Evolutionary conservation across 2,329 filamentous ascomycete species (phyloP).

Genomic region (Colletotrichum paranaense): DNA sequence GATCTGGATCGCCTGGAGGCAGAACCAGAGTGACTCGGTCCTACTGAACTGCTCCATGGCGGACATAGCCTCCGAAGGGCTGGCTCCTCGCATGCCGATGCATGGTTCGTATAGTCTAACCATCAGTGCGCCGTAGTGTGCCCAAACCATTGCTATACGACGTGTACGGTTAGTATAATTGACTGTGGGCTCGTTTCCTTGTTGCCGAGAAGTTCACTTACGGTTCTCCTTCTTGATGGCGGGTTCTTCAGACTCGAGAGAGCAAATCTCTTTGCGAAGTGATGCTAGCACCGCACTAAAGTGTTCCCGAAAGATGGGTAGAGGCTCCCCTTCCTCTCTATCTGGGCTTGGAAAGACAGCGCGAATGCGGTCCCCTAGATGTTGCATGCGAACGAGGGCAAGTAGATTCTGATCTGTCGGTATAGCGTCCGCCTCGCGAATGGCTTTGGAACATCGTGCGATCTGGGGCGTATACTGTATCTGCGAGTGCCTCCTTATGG

Average conservation of each 20-base stretch:
- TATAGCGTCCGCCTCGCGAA: conserved; percentile 38
- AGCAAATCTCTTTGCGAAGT: conserved; percentile 47
- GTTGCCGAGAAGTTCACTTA: background rate
- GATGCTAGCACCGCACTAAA: conserved; percentile 48
- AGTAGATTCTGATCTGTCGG: conserved; percentile 40
- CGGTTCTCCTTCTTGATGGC: conserved; percentile 8
- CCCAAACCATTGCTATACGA: conserved; percentile 45
- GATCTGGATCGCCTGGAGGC: conserved; percentile 43
- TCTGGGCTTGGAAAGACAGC: conserved; percentile 41
- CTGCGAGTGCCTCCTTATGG: conserved; percentile 47
- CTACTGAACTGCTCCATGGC: conserved; percentile 40
- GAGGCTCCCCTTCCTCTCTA: conserved; percentile 3
- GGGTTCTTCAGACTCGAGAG: conserved; percentile 27
- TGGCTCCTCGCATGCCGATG: conserved; percentile 42
- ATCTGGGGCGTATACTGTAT: conserved; percentile 48
- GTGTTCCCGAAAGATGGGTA: conserved; percentile 39
- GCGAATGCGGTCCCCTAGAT: conserved; percentile 44
- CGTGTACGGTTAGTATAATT: background rate
- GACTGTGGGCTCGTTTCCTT: rapidly evolving
- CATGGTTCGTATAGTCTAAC: conserved; percentile 52
- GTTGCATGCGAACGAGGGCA: conserved; percentile 47
- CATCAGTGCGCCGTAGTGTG: conserved; percentile 46
- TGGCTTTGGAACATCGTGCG: conserved; percentile 45
- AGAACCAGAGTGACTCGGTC: conserved; percentile 50
- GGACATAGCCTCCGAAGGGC: conserved; percentile 32